Evolutionary conservation across 352 stramenopile genomes (phyloP).

Genomic region (Pythium phragmiticola): DNA sequence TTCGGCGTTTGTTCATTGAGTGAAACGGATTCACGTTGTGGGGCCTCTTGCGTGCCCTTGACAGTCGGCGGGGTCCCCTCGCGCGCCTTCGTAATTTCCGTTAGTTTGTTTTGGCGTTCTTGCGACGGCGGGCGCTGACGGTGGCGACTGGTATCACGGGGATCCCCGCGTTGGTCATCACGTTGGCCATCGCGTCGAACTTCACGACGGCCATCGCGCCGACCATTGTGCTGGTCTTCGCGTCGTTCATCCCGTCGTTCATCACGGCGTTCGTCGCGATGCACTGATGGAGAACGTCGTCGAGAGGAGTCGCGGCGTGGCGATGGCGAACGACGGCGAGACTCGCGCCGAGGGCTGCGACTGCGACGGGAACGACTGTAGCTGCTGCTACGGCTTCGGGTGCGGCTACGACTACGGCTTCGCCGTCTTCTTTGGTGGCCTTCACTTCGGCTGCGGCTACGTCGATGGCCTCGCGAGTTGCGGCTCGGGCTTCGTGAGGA

Average conservation of each 20-base stretch:
- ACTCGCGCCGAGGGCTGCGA: constrained; percentile 9
- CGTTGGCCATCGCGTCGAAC: not conserved
- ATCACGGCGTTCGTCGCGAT: not conserved
- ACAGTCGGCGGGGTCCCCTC: not conserved
- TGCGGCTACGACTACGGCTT: constrained; percentile 15
- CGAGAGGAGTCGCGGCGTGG: constrained; percentile 10
- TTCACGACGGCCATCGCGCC: not conserved
- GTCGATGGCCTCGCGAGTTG: not conserved
- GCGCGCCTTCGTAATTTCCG: not conserved
- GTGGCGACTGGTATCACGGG: not conserved
- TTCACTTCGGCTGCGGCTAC: constrained; percentile 28
- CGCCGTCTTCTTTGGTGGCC: constrained; percentile 4
- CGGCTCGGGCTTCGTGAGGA: constrained; percentile 10
- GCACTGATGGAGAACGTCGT: not conserved
- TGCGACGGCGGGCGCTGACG: not conserved
- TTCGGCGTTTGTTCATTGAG: not conserved
- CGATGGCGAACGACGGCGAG: constrained; percentile 7
- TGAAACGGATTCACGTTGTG: not conserved
- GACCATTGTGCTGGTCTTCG: not conserved
- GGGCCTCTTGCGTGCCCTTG: not conserved
- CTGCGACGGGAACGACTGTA: constrained; percentile 26
- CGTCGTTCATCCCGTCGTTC: not conserved
- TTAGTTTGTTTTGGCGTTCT: not conserved
- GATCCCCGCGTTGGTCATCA: not conserved
- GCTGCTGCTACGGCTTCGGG: constrained; percentile 15